Base-by-base conservation (phyloP, 805 yeast genomes). In the Cyberlindnera lachancei region DNA sequence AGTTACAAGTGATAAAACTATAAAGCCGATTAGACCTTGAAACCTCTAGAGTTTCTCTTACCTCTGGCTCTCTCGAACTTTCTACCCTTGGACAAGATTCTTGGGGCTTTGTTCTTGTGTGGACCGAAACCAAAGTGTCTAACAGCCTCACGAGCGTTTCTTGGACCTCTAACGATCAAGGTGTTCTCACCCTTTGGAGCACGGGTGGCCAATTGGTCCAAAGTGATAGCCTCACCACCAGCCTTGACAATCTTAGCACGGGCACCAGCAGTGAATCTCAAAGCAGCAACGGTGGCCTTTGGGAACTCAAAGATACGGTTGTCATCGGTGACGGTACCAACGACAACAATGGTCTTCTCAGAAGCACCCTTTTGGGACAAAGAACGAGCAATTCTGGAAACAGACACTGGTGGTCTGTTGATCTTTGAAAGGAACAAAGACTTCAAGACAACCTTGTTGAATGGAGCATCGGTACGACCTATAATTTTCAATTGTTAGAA, bases 11-110 rank as follows among this genome's bases (percentile, higher is more conserved):
- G n/a, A n/a, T n/a, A n/a, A n/a, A n/a, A n/a, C n/a, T n/a, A n/a
- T 20, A 18, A 24, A 13, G 23, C 9, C 49, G 44, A 48, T 86
- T 90, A 92, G 74, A 92, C 99, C 84, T 92, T 92, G 98, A 92
- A 92, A 77, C 95, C 99, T 81, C 94, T 87, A 55, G 97, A 88
- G 69, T 76, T 81, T 77, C 99, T 80, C 73, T 82, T 94, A 81
- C 99, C 99, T 85, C 99, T 92, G 62, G 96, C 99, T 74, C 92
- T 87, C 81, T 92, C 98, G 81, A 92, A 92, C 77, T 92, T 92
- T 82, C 97, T 92, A 70, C 99, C 99, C 69, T 75, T 87, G 48
- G 97, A 90, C 63, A 70, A 60, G 70, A 92, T 80, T 77, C 94
- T 87, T 73, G 99, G 99, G 63, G 97, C 97, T 86, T 92, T 92